Evolutionary conservation across 1,284 basidiomycete genomes (phyloP).

Genomic region (Pseudozyma thailandica): DNA sequence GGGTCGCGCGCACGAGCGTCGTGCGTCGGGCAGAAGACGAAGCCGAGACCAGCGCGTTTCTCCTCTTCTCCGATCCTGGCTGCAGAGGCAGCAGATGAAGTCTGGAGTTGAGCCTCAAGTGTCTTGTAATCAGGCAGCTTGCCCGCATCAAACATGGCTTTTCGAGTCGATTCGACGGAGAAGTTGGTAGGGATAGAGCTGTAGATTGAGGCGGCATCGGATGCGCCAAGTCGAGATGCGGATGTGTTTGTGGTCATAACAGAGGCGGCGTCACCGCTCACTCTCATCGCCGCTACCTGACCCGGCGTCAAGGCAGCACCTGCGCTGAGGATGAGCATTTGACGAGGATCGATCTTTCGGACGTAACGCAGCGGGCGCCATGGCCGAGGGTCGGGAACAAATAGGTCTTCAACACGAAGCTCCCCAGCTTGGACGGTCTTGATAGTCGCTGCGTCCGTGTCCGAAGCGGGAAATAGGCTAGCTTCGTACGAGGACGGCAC

Average conservation of each 20-base stretch:
- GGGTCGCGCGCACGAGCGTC: conserved; percentile 22
- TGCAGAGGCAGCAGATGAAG: neutral
- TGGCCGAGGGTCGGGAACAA: conserved; percentile 61
- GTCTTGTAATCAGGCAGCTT: conserved; percentile 50
- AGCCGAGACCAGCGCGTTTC: conserved; percentile 51
- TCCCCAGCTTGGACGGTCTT: conserved; percentile 20
- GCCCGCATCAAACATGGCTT: conserved; percentile 40
- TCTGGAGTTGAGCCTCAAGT: conserved; percentile 34
- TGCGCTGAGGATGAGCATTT: conserved; percentile 62
- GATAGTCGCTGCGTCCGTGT: conserved; percentile 28
- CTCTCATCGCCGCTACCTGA: conserved; percentile 41
- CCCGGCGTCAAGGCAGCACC: conserved; percentile 48
- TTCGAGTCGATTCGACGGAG: conserved; percentile 28
- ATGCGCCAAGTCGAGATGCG: conserved; percentile 1
- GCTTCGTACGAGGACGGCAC: conserved; percentile 45
- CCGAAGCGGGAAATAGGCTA: conserved; percentile 13
- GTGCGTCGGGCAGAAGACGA: conserved; percentile 47
- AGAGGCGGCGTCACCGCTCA: conserved; percentile 30
- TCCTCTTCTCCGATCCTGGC: conserved; percentile 10
- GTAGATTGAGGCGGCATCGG: conserved; percentile 26
- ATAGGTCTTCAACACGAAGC: conserved; percentile 50
- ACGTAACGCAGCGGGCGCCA: conserved; percentile 63
- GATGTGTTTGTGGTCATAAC: conserved; percentile 17
- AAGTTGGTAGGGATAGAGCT: conserved; percentile 37
- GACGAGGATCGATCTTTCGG: conserved; percentile 62